Evolutionary conservation across 176 grass and related monocot genomes (phyloP).

Genomic region (Eremochloa ophiuroides): DNA sequence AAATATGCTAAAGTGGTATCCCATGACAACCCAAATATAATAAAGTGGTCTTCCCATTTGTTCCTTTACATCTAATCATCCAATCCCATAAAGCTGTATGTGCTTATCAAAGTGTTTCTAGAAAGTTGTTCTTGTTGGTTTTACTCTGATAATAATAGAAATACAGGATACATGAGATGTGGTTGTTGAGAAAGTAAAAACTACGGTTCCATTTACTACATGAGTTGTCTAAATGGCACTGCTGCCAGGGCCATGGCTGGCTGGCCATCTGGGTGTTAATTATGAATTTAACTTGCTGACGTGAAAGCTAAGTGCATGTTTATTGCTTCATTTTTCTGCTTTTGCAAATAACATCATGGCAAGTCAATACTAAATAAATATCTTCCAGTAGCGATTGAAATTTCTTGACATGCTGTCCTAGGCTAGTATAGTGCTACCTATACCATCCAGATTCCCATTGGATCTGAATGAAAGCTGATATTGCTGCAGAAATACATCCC

Average conservation of each 20-base stretch:
- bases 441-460: not conserved
- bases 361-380: not conserved
- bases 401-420: not conserved
- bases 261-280: not conserved
- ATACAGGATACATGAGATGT: not conserved
- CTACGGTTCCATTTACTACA: not conserved
- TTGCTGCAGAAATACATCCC: not conserved
- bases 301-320: not conserved
- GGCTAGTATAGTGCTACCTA: not conserved
- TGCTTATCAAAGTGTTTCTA: constrained; percentile 2
- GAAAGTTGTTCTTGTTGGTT: constrained; percentile 10
- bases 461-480: not conserved
- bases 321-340: not conserved
- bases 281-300: not conserved
- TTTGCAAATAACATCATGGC: not conserved
- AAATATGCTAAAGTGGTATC: not conserved
- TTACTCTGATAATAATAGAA: not conserved
- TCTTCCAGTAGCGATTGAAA: not conserved
- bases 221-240: not conserved
- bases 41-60: not conserved
- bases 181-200: constrained; percentile 3
- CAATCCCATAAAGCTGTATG: not conserved
- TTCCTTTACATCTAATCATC: not conserved
- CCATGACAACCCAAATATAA: not conserved
- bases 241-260: not conserved